Base-by-base conservation (phyloP, 2,329 filamentous ascomycete genomes). In the Leptographium flavum region DNA sequence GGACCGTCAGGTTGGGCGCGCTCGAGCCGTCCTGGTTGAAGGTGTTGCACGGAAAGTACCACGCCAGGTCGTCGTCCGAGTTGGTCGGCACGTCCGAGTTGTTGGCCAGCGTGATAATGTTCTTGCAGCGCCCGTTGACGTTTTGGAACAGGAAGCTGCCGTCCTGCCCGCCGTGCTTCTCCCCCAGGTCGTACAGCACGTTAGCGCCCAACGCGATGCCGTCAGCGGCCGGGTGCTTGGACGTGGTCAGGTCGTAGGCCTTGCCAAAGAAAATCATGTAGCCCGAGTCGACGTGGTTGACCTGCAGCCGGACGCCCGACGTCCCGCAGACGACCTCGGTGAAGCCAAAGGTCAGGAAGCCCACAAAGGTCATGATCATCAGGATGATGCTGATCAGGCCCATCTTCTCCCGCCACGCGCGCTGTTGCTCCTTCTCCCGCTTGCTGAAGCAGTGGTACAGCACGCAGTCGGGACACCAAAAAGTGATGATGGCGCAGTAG, bases 81-180 rank as follows among this genome's bases (percentile, higher is more conserved):
- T 94, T 81, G 6, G 82, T 83, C 1, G 88, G 87, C 9, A 98
- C 79, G 54, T 87, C 81, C 1, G 88, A 93, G 45, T 69, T 69
- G 1, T 72, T 59, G 1, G 82, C 76, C 8, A 71, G 63, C 1
- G 77, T 94, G 58, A 98, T 94, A 46, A 96, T 64, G 10, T 74
- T 83, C 66, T 96, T 98, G 73, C 92, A 98, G 50, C 83, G 84
- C 40, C 92, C 93, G 55, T 98, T 98, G 61, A 98, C 92, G 53
- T 96, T 94, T 60, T 98, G 92, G 65, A 98, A 98, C 57, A 98
- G 66, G 60, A 98, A 98, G 58, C 88, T 96, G 47, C 86, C 90
- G 59, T 98, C 93, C 62, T 84, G 75, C n/a, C 88, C 92, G 45
- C 80, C 81, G 55, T 90, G 78, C 57, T 85, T 85, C 53, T 82